Evolutionary conservation across 345 rosid species (phyloP), one percentile per base, ranked within the genome.

Genomic region (Hibiscus tridactylites): DNA sequence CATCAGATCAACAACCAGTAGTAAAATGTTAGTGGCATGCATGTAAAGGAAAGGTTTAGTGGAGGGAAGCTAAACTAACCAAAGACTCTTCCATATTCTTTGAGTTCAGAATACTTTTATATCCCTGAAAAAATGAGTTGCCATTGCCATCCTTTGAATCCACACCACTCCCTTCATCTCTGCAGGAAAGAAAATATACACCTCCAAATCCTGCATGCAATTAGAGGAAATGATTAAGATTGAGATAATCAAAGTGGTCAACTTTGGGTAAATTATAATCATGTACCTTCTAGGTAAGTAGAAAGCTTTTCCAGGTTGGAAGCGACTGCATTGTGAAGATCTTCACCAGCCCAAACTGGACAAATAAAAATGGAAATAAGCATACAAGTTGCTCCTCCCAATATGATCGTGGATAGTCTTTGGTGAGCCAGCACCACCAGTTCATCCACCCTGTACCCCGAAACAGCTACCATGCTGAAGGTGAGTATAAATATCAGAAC

Each of bases 331-430:
- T 79, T 77, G 74, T 87, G 88, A 78, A 90, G 89, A 77, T 88
- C 93, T 82, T 85, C 84, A 11, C 96, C 93, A 54, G 90, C 90
- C 96, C 93, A 90, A 0, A 85, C 86, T 1, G 93, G 96, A 62
- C 75, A 89, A 35, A 93, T 47, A 39, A 81, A 81, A 24, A 88
- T 77, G 35, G 86, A 82, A 17, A 88, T 73, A 60, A 84, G 26
- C 42, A 87, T 77, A 74, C 89, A 83, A 6, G 66, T 47, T 9
- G 81, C 79, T 57, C 89, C 87, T 46, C 98, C 98, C 1, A 93
- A 83, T 54, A 89, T 28, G 65, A 93, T 75, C n/a, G 96, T 91
- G 31, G 83, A 75, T 50, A 91, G 17, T 67, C 98, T 84, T 70
- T 86, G 71, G 10, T 85, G 78, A 3, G 92, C 90, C 46, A 83